These are phyloP conservation scores for Letharia columbiana DNA, from an alignment of 495 filamentous ascomycete species.

Conservation along the genomic window DNA sequence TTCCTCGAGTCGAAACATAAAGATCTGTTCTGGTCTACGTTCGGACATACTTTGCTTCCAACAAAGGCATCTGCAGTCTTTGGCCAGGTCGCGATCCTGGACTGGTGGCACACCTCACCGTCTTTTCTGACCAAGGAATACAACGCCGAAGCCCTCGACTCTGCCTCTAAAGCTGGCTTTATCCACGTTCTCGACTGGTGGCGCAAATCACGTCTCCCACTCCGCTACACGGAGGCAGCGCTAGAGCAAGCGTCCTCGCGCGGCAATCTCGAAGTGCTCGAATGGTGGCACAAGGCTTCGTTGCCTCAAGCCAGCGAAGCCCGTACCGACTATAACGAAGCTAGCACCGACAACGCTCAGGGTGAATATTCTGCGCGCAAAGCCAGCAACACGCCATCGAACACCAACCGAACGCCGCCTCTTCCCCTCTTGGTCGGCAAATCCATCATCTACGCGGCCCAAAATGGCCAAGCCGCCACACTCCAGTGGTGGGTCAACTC, in stretches of 20 bases:
- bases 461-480: slow-evolving; percentile 60
- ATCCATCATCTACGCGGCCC: slow-evolving; percentile 69
- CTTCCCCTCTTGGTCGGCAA: slow-evolving; percentile 68
- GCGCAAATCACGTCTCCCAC: slow-evolving; percentile 66
- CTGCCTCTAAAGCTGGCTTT: slow-evolving; percentile 73
- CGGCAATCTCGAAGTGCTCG: slow-evolving; percentile 72
- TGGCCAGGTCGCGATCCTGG: slow-evolving; percentile 72
- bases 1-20: slow-evolving; percentile 72
- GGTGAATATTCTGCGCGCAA: background rate
- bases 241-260: slow-evolving; percentile 78
- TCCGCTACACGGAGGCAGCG: slow-evolving; percentile 76
- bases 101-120: slow-evolving; percentile 78
- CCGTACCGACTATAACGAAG: background rate
- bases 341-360: background rate
- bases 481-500: slow-evolving; percentile 78
- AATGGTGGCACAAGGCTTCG: slow-evolving; percentile 70
- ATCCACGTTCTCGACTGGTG: slow-evolving; percentile 87
- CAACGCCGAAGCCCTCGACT: slow-evolving; percentile 71
- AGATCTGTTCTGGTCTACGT: slow-evolving; percentile 73
- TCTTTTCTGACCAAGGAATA: slow-evolving; percentile 73
- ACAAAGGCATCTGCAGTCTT: slow-evolving; percentile 80
- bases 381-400: slow-evolving; percentile 4
- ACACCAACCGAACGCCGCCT: slow-evolving; percentile 24
- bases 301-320: slow-evolving; percentile 34
- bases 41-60: slow-evolving; percentile 71